Conservation (phyloP, 1,284 basidiomycete species). For the Tilletia indica region DNA sequence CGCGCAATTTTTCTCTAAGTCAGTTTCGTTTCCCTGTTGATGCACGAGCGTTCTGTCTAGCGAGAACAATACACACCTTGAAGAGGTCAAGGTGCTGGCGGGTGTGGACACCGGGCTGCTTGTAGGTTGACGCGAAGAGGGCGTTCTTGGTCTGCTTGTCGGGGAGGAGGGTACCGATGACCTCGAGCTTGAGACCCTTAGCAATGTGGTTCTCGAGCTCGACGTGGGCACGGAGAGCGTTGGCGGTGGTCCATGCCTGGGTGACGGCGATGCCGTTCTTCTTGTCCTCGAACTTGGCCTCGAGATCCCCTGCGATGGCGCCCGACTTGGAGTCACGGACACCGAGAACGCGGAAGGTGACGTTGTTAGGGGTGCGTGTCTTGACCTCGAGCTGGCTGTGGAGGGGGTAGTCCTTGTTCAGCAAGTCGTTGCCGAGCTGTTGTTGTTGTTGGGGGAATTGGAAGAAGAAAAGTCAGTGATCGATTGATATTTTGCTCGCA, state of each 20-base stretch:
- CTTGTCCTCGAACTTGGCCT: slow-evolving; percentile 54
- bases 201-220: slow-evolving; percentile 98
- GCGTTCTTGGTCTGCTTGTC: slow-evolving; percentile 78
- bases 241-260: slow-evolving; percentile 77
- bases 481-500: no score
- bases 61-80: slow-evolving; percentile 68
- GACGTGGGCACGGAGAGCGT: slow-evolving; percentile 81
- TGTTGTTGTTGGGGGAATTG: no score
- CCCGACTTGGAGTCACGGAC: slow-evolving; percentile 54
- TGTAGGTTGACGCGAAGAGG: slow-evolving; percentile 79
- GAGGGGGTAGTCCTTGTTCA: slow-evolving; percentile 77
- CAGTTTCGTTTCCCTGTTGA: no score
- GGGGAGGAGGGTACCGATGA: slow-evolving; percentile 79
- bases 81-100: slow-evolving; percentile 88
- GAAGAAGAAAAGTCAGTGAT: no score
- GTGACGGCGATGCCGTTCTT: slow-evolving; percentile 54
- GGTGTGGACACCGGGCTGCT: slow-evolving; percentile 93
- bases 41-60: background rate
- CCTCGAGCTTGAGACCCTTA: slow-evolving; percentile 91
- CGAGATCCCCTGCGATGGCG: slow-evolving; percentile 55
- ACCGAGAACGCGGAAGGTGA: slow-evolving; percentile 58
- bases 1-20: background rate
- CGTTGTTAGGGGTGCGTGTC: slow-evolving; percentile 76
- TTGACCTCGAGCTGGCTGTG: slow-evolving; percentile 66
- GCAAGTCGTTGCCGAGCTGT: slow-evolving; percentile 86